These are phyloP conservation scores for Xerocomus spinulosus DNA, from an alignment of 768 basidiomycete species.

Conservation along the genomic window DNA sequence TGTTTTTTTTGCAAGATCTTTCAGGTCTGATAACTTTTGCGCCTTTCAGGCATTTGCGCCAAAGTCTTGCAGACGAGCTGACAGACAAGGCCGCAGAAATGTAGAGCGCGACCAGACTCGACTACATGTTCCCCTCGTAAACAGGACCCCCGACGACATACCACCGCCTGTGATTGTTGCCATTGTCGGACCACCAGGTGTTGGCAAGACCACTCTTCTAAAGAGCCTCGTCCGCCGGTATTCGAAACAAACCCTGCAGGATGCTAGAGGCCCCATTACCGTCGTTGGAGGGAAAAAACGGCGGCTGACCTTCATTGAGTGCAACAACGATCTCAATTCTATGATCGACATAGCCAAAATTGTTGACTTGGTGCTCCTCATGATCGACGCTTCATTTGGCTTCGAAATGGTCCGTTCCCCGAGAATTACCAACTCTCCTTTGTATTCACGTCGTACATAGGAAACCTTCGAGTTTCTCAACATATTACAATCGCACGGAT, in stretches of 20 bases:
- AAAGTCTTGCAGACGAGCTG: slow-evolving; percentile 84
- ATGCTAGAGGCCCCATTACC: slow-evolving; percentile 90
- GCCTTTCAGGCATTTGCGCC: slow-evolving; percentile 75
- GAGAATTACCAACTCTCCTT: background rate
- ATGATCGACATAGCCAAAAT: slow-evolving; percentile 99
- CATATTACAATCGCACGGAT: slow-evolving; percentile 93
- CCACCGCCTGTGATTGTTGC: slow-evolving; percentile 95
- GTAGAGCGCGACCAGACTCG: slow-evolving; percentile 92
- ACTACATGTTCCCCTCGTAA: slow-evolving; percentile 92
- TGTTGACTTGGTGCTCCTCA: slow-evolving; percentile 91
- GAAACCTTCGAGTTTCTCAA: slow-evolving; percentile 99
- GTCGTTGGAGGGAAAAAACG: slow-evolving; percentile 91
- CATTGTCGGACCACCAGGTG: slow-evolving; percentile 93
- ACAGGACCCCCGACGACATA: slow-evolving; percentile 86
- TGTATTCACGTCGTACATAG: slow-evolving; percentile 38
- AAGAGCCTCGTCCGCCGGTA: slow-evolving; percentile 88
- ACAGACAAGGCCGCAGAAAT: slow-evolving; percentile 83
- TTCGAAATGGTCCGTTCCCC: slow-evolving; percentile 87
- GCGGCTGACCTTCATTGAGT: slow-evolving; percentile 94
- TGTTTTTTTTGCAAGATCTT: background rate
- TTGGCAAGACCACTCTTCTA: slow-evolving; percentile 92
- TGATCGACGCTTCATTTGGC: slow-evolving; percentile 97
- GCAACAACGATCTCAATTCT: slow-evolving; percentile 94
- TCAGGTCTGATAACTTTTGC: background rate
- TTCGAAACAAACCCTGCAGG: slow-evolving; percentile 88